These are phyloP conservation scores for Teratosphaeriaceae sp. DNA, from an alignment of 2,329 filamentous ascomycete species.

Conservation along the genomic window DNA sequence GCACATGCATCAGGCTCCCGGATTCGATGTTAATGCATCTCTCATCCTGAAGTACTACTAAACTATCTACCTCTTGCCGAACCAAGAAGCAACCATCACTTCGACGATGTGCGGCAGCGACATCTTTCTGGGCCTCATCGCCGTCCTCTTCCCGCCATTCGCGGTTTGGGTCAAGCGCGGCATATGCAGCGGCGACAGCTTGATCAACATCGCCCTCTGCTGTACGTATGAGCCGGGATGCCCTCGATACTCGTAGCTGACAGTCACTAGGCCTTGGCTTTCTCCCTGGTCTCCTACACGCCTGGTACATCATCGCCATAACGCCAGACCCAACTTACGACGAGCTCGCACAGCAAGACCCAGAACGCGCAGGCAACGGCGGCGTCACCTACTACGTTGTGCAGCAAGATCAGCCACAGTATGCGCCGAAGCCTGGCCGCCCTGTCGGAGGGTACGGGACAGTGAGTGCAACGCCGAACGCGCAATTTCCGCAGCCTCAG, in stretches of 20 bases:
- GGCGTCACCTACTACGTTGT: conserved; percentile 73
- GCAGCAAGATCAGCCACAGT: conserved; percentile 26
- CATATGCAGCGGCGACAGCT: conserved; percentile 81
- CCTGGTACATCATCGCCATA: conserved; percentile 96
- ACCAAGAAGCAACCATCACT: background rate
- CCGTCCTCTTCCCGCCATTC: conserved; percentile 51
- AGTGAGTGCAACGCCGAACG: conserved; percentile 29
- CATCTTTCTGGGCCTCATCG: conserved; percentile 54
- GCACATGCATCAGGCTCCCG: background rate
- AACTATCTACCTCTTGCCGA: background rate
- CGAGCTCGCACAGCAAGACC: conserved; percentile 56
- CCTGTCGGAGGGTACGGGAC: conserved; percentile 34
- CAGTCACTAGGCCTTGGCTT: conserved; percentile 29
- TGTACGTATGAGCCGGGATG: conserved; percentile 18
- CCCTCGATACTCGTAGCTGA: background rate
- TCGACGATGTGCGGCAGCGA: conserved; percentile 53
- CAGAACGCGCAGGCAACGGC: conserved; percentile 39
- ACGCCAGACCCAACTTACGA: conserved; percentile 69
- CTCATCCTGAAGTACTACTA: background rate
- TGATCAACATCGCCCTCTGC: conserved; percentile 94
- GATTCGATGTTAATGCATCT: background rate
- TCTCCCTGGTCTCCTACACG: conserved; percentile 82
- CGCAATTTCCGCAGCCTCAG: conserved; percentile 37
- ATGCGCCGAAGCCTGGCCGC: conserved; percentile 15
- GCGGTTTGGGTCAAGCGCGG: conserved; percentile 91